Base-by-base conservation (phyloP, 768 basidiomycete genomes). In the Scleroderma citrinum region DNA sequence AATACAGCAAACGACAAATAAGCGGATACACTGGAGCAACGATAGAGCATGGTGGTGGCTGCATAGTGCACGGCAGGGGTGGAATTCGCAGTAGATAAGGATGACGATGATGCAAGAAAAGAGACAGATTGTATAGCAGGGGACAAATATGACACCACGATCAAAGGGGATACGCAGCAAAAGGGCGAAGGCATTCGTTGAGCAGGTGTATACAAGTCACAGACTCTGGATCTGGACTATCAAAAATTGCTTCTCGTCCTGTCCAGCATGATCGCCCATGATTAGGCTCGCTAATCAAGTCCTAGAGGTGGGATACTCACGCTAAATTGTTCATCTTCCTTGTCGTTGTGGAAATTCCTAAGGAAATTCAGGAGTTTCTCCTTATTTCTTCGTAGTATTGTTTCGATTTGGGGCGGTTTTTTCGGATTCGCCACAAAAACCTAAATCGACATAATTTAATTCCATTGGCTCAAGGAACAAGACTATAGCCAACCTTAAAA, bases 391-490 rank as follows among this genome's bases (percentile, higher is more conserved):
- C 88, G 75, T 12, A 99, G 76, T 52, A 99, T 99, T 34, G 69
- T 71, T 60, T 94, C 93, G 52, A 99, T 96, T 63, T 94, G 88
- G 35, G 90, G 83, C 5, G 96, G 95, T 65, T 99, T 99, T 82
- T 96, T 96, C 24, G 96, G 96, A 65, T 99, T 99, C 32, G 96
- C 96, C 35, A 99, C 96, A 60, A 99, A 99, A 13, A 99, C 91
- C 92, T 88, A 53, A 13, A 40, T 17, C 17, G 36, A 34, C 21
- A 29, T 7, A 14, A 31, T 24, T 16, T 14, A 43, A 14, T n/a
- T 19, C 8, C 12, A 29, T 29, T 29, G 26, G 26, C 26, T 8
- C 26, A 8, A 8, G 4, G 26, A 29, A 29, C 8, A 8, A 29
- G 26, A 8, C 26, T 8, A 29, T 5, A 8, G 60, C 78, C n/a